Evolutionary conservation across 1,284 basidiomycete genomes (phyloP), one percentile per base, ranked within the genome.

Genomic region (Malassezia equina): DNA sequence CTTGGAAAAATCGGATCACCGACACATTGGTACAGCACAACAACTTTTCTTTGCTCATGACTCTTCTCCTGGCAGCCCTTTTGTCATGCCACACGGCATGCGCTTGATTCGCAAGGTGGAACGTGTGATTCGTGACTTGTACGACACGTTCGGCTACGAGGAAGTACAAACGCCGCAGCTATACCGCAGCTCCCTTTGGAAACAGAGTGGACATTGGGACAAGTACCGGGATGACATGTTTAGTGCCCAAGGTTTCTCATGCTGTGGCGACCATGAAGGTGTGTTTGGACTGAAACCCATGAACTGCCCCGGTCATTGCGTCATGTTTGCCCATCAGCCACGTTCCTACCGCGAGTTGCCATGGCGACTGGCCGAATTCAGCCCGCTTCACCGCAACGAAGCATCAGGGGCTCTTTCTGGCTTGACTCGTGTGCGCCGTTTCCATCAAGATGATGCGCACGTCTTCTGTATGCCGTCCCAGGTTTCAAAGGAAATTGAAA

Each of bases 171-270:
- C 66, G 23, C 71, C 71, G 12, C 71, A 74, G 45, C 61, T 74
- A 7, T 72, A 63, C 61, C 65, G 64, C 25, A 63, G 61, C 7
- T 57, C 62, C 9, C 54, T 74, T 1, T 74, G 71, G 71, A 65
- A 71, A 41, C 58, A 55, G 7, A 64, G 61, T 31, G 71, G 71
- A 1, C 71, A 74, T 44, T 74, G 71, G 71, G 70, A 74, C 48
- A 73, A 74, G 34, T 74, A 74, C 49, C 59, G 71, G n/a, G 66
- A 69, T 17, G 71, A 74, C 42, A 74, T 74, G 71, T 74, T 74
- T 47, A 60, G 62, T 31, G 64, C 64, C 9, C 58, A 70, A 49
- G 71, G 71, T 1, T 73, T 70, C 46, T 60, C 51, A 5, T 66
- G 65, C 45, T 65, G 64, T 21, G 56, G 55, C 19, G 59, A 59